Evolutionary conservation across 768 basidiomycete species (phyloP), one percentile per base, ranked within the genome.

Genomic region (Gymnopilus junonius): DNA sequence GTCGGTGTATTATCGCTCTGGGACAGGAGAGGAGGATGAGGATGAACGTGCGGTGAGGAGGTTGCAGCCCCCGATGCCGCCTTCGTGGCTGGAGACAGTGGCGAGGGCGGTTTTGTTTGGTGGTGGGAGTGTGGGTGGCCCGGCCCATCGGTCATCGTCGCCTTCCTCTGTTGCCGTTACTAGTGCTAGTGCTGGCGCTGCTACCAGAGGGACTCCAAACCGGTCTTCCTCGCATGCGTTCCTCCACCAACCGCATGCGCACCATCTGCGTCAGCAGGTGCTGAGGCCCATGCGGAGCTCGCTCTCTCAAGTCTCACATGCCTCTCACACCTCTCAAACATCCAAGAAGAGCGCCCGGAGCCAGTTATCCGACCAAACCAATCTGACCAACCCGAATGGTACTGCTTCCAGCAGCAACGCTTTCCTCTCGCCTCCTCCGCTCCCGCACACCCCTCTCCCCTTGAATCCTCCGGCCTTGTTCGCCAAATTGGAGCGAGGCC

Each of bases 51-150:
- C 17, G 40, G 17, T 42, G 14, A 51, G 17, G 17, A n/a, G 37
- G 1, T 37, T 10, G 35, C 20, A 65, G 17, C 73, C 71, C 50
- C 86, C 89, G 4, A 76, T 91, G 32, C 89, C 90, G 3, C 72
- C 79, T 8, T 84, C 84, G n/a, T 92, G 91, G 91, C 75, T 92
- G 23, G 87, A 89, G 70, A 84, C 80, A 1, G 88, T 92, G n/a
- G 82, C 89, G 8, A 85, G 82, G 58, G 89, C 89, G 0, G 79
- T 92, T 8, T 76, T 87, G n/a, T 81, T 82, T 46, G 84, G 85
- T 20, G 82, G 82, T 3, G 71, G 76, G 35, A 84, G 79, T 63
- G 71, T 84, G 4, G 81, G 85, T 21, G 80, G 83, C 0, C 82
- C 81, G 10, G 40, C 74, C n/a, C 59, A 65, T 10, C 50, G 23